Percentiles rank a stretch among this genome's conserved stretches.
These are phyloP conservation scores for Sanghuangporus sanghuang DNA, from an alignment of 1,284 basidiomycete species.

Conservation along the genomic window DNA sequence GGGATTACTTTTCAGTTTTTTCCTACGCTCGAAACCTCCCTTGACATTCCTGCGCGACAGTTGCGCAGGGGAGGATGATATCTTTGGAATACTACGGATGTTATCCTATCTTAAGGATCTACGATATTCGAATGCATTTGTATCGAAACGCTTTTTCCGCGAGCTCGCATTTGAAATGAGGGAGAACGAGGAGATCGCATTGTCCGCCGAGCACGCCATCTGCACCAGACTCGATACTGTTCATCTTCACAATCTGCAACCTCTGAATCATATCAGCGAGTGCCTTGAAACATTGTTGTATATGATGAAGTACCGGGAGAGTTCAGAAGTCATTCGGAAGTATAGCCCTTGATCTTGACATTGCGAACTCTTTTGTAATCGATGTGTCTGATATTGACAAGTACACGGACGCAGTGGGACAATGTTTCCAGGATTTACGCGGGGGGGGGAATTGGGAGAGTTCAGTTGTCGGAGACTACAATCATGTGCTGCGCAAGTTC, in stretches of 20 bases:
- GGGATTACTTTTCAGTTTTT: not conserved
- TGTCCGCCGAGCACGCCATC: not conserved
- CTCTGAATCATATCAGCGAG: not conserved
- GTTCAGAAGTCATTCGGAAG: too few relatives aligned
- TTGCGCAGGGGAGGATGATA: not conserved
- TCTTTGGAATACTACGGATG: not conserved
- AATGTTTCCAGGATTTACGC: too few relatives aligned
- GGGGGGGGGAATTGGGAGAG: too few relatives aligned
- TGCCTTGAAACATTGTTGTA: not conserved
- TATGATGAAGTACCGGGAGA: not conserved
- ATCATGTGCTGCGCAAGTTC: too few relatives aligned
- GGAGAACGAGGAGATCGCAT: not conserved
- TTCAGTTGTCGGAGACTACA: too few relatives aligned
- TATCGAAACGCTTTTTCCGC: not conserved
- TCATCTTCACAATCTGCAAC: not conserved
- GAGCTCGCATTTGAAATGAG: not conserved
- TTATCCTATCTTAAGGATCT: not conserved
- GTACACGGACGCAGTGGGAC: too few relatives aligned
- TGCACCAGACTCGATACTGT: not conserved
- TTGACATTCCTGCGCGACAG: not conserved
- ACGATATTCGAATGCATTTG: not conserved
- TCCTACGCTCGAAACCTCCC: not conserved
- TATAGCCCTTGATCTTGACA: too few relatives aligned
- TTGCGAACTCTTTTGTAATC: too few relatives aligned
- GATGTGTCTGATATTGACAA: too few relatives aligned